Base-by-base conservation (phyloP, 1,284 basidiomycete genomes). In the Chondrostereum purpureum region DNA sequence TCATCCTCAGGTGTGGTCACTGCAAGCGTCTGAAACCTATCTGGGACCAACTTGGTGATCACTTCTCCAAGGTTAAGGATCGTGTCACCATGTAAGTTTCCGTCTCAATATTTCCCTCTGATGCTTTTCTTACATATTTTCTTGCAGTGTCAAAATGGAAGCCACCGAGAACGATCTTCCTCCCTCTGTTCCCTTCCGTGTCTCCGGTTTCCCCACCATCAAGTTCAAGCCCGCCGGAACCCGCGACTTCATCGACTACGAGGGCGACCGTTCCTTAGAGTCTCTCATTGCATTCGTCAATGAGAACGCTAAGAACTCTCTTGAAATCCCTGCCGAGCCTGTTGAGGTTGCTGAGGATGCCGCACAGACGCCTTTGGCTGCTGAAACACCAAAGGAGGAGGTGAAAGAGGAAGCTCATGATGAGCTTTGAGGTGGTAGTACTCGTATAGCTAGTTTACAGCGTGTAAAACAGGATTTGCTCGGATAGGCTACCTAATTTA, bases 131-230 rank as follows among this genome's bases (percentile, higher is more conserved):
- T 11, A 56, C 34, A n/a, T 24, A 27, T 46, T 34, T 37, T 47
- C 47, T n/a, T 49, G n/a, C 53, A 92, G 88, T 64, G 92, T 89
- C 58, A 97, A 98, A 73, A 87, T 98, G 77, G 95, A 99, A 60
- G 92, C 92, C 4, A 88, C 85, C 50, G 92, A 94, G 68, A 99
- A 99, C 66, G 96, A 99, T 65, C 77, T 99, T 20, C 96, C 96
- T 39, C 75, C 85, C 20, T 79, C 79, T 13, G 81, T 88, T 44
- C 83, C 88, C 23, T 97, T 99, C 90, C 79, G 81, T 46, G 69
- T 95, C 52, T 59, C 72, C 47, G 86, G 90, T 39, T 98, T 96
- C 91, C 95, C 95, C 6, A 98, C 96, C 2, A 67, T 99, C 64
- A 98, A 98, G 66, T 96, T 99, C 80, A 92, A 93, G 70, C 78